These are phyloP conservation scores for Macrotyloma uniflorum DNA, from an alignment of 306 rosid species.

Conservation along the genomic window DNA sequence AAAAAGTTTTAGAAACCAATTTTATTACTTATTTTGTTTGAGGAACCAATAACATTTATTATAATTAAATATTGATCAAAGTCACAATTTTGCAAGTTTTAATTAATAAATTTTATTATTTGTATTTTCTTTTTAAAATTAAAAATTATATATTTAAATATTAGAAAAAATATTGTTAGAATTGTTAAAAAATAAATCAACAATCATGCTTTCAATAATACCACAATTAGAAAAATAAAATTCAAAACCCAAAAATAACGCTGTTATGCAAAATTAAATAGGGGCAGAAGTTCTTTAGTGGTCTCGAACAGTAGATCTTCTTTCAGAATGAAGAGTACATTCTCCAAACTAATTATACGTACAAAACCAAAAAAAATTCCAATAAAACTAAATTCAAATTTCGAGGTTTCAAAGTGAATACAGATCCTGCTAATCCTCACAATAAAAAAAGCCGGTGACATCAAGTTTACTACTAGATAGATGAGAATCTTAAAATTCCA, in stretches of 20 bases:
- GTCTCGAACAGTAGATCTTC: not conserved
- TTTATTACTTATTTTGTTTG: too few species aligned
- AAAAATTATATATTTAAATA: too few species aligned
- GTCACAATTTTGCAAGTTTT: too few species aligned
- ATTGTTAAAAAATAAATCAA: not conserved
- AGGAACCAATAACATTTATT: too few species aligned
- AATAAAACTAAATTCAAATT: not conserved
- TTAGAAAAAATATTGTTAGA: not conserved
- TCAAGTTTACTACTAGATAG: conserved; percentile 26
- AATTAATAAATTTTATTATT: too few species aligned
- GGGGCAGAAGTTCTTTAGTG: not conserved
- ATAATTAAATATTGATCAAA: too few species aligned
- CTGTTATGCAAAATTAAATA: not conserved
- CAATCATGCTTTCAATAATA: not conserved
- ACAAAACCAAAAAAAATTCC: not conserved
- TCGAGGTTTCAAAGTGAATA: not conserved
- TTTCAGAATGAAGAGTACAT: not conserved
- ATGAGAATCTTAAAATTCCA: conserved; percentile 52
- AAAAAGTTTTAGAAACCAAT: too few species aligned
- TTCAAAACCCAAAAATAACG: not conserved
- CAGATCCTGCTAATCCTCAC: not conserved
- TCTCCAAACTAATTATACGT: not conserved
- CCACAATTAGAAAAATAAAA: not conserved
- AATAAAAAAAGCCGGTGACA: not conserved
- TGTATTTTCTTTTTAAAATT: too few species aligned